Base-by-base conservation (phyloP, 2,329 filamentous ascomycete species). In the Claviceps sp. region DNA sequence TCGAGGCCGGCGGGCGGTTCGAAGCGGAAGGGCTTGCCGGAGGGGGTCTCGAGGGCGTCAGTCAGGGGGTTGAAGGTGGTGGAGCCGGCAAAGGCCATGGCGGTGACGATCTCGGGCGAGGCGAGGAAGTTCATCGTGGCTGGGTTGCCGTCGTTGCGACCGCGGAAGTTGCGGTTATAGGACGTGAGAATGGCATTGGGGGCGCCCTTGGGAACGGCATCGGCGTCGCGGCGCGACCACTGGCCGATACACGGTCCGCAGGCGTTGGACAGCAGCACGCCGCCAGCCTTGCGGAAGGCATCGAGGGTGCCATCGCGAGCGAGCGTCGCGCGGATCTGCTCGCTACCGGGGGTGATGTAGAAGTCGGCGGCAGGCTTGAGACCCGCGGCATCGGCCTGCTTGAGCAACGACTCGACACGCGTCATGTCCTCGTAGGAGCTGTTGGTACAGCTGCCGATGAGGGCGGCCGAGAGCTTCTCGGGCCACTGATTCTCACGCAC, bases 401-500 rank as follows among this genome's bases (percentile, higher is more conserved):
- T 90, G 54, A 97, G 88, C 52, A 98, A 80, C 63, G 89, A 82
- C 70, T 96, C 91, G 14, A 90, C 88, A 55, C 91, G 85, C 38
- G 90, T 94, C 93, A 98, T 98, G 66, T 98, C 93, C 70, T 96
- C 86, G 68, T 97, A 98, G 2, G 93, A 97, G 67, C 88, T 95
- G 77, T 98, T 98, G 49, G 93, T 98, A 76, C 93, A 98, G 72
- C 89, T 95, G 55, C 93, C 93, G 64, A 98, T 98, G 51, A 98
- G 78, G 49, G 90, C 90, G 26, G 93, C 91, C 13, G 89, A 93
- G 55, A 98, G 85, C 56, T 84, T 89, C 64, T 87, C 80, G 2
- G 93, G 93, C 93, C 93, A 98, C 49, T 85, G 74, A 68, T 96
- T 89, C 60, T 85, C 77, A 68, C 85, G 77, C 22, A 96, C 88